Evolutionary conservation across 148 eudicot species (phyloP).

Genomic region (Fagopyrum tataricum): DNA sequence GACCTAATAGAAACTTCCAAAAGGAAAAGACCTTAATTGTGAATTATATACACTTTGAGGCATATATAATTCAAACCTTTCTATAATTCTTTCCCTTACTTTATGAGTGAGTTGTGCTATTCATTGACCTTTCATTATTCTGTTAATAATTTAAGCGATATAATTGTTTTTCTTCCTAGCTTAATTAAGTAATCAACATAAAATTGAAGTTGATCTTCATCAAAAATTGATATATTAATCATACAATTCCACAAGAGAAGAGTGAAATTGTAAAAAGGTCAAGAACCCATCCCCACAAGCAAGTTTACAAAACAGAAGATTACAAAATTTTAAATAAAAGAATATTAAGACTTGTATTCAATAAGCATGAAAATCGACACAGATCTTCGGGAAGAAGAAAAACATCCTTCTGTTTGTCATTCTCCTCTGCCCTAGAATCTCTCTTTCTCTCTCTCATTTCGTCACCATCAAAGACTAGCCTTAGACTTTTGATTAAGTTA

Average conservation of each 20-base stretch:
- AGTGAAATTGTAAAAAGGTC: not conserved
- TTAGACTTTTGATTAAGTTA: not conserved
- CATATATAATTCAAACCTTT: conserved; percentile 6
- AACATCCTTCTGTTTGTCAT: conserved; percentile 4
- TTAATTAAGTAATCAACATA: not conserved
- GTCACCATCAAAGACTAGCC: conserved; percentile 7
- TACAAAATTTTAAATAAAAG: not conserved
- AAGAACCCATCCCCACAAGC: conserved; percentile 10
- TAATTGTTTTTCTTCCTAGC: not conserved
- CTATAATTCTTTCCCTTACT: not conserved
- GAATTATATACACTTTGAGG: not conserved
- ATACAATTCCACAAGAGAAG: not conserved
- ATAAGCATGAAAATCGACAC: not conserved
- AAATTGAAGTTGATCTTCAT: not conserved
- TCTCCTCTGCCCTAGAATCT: not conserved
- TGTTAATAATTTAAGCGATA: not conserved
- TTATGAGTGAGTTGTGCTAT: conserved; percentile 4
- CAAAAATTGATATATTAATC: not conserved
- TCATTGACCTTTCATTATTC: conserved; percentile 8
- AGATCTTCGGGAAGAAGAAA: conserved; percentile 5
- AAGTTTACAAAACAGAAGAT: conserved; percentile 1
- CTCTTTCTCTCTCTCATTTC: conserved; percentile 3
- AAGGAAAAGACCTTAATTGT: conserved; percentile 8
- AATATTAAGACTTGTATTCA: not conserved
- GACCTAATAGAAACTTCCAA: conserved; percentile 1